Conservation (phyloP, 1,284 basidiomycete genomes). For the Salmacisia buchloeana region DNA sequence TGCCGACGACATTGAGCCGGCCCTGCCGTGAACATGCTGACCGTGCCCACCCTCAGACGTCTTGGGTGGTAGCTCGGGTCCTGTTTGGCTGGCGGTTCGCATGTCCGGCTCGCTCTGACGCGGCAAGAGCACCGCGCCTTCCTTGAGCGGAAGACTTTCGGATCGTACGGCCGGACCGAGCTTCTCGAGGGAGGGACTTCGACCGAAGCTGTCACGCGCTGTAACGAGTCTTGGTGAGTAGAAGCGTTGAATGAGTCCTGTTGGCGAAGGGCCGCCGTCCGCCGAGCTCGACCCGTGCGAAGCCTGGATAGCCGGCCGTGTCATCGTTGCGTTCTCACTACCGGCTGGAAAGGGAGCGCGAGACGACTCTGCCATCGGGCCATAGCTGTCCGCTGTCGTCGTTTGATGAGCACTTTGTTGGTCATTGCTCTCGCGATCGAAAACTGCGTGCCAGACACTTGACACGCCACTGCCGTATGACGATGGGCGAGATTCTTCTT, state of each 20-base stretch:
- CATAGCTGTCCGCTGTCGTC: too few relatives aligned
- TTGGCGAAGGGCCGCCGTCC: background rate
- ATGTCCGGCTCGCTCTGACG: background rate
- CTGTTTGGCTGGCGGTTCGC: background rate
- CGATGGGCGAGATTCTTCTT: background rate
- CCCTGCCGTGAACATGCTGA: too few relatives aligned
- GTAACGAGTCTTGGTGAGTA: background rate
- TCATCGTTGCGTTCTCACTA: too few relatives aligned
- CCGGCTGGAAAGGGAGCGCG: too few relatives aligned
- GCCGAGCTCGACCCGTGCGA: background rate
- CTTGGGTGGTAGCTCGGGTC: too few relatives aligned
- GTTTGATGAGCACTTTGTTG: background rate
- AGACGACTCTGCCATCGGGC: too few relatives aligned
- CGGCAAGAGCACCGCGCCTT: background rate
- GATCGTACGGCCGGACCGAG: background rate
- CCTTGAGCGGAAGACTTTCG: background rate
- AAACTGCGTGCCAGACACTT: slow-evolving; percentile 3
- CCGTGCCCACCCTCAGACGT: too few relatives aligned
- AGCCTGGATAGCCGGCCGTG: background rate
- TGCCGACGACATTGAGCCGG: too few relatives aligned
- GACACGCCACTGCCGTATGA: slow-evolving; percentile 1
- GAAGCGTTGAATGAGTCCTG: slow-evolving; percentile 1
- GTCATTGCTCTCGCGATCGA: background rate
- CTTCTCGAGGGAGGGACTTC: background rate
- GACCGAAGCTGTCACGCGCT: background rate